Conservation (phyloP, 75 land plant genomes). For the Azolla pinnata region DNA sequence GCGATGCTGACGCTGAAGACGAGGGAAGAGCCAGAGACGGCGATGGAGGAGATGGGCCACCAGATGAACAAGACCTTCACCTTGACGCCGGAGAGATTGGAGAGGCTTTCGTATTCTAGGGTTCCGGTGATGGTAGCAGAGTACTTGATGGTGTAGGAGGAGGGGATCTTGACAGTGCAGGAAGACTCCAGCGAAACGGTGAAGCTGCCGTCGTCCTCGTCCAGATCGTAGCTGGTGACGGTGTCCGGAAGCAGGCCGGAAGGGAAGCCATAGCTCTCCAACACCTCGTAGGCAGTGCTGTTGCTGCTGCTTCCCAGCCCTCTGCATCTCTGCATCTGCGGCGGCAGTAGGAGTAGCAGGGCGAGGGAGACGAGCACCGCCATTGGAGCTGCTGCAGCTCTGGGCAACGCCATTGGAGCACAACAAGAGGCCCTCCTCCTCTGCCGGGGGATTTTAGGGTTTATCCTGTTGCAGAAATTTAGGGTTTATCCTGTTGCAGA, state of each 20-base stretch:
- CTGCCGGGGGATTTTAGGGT: too few species aligned
- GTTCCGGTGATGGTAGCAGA: conserved; percentile 20
- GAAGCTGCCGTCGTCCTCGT: conserved; percentile 34
- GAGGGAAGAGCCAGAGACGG: conserved; percentile 12
- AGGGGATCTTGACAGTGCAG: conserved; percentile 30
- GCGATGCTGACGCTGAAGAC: conserved; percentile 29
- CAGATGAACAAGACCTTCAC: conserved; percentile 36
- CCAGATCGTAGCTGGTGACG: conserved; percentile 25
- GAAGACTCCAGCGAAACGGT: conserved; percentile 14
- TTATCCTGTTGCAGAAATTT: too few species aligned
- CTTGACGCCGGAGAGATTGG: conserved; percentile 25
- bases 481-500: too few species aligned
- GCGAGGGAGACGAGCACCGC: too few species aligned
- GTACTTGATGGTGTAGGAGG: conserved; percentile 20
- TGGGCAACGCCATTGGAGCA: too few species aligned
- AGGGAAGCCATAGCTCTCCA: conserved; percentile 36
- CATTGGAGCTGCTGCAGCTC: too few species aligned
- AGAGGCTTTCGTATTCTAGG: conserved; percentile 9
- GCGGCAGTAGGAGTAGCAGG: too few species aligned
- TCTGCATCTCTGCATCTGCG: too few species aligned
- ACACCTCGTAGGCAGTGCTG: conserved; percentile 28
- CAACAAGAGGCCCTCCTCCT: too few species aligned
- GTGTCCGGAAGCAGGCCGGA: conserved; percentile 38
- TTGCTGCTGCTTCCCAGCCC: conserved; percentile 1
- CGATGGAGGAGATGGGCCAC: conserved; percentile 18